Conservation (phyloP, 306 rosid genomes). For the Calophaca sinica region DNA sequence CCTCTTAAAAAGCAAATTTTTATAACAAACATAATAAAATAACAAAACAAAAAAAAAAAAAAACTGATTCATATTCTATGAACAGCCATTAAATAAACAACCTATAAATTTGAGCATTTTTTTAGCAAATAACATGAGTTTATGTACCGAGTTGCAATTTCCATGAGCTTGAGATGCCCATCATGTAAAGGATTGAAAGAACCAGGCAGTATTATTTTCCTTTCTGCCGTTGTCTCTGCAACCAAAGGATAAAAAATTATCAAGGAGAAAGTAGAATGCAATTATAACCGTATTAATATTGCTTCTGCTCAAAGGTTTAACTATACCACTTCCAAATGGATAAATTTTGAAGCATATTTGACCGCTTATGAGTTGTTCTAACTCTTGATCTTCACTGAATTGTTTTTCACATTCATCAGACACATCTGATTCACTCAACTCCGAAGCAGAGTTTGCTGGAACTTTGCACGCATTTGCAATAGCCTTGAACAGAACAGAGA, state of each 20-base stretch:
- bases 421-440: slow-evolving; percentile 69
- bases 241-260: slow-evolving; percentile 25
- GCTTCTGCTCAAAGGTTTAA: slow-evolving; percentile 33
- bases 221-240: slow-evolving; percentile 68
- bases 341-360: slow-evolving; percentile 81
- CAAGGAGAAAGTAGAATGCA: neutral
- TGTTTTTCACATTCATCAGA: slow-evolving; percentile 64
- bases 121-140: slow-evolving; percentile 24
- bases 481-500: slow-evolving; percentile 69
- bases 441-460: slow-evolving; percentile 66
- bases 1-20: slow-evolving; percentile 15
- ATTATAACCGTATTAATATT: slow-evolving; percentile 2
- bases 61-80: neutral
- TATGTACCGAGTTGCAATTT: slow-evolving; percentile 83
- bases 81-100: slow-evolving; percentile 3
- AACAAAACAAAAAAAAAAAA: slow-evolving; percentile 5
- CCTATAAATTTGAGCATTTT: slow-evolving; percentile 9
- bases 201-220: slow-evolving; percentile 83
- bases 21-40: slow-evolving; percentile 33
- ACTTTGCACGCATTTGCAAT: slow-evolving; percentile 83
- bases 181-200: slow-evolving; percentile 94
- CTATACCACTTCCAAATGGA: slow-evolving; percentile 79
- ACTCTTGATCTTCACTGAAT: slow-evolving; percentile 74
- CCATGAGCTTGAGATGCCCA: slow-evolving; percentile 87
- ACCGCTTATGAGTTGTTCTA: slow-evolving; percentile 83